Evolutionary conservation across 345 rosid species (phyloP), one percentile per base, ranked within the genome.

Genomic region (Passiflora organensis): DNA sequence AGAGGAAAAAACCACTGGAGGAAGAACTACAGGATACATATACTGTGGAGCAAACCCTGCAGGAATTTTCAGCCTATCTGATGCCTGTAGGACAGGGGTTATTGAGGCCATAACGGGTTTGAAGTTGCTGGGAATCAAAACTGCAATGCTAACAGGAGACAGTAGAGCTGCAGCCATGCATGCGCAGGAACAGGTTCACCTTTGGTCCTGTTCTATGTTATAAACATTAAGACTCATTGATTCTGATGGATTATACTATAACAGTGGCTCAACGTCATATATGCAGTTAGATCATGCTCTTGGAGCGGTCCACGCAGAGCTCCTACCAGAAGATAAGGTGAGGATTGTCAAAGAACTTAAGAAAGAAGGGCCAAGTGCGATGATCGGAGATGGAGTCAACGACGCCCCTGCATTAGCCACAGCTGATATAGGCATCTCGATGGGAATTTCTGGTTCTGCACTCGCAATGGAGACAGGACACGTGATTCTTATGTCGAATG

Each of bases 391-490:
- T 59, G 99, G 96, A 1, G 19, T 93, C 10, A 93, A 93, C 15
- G 99, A 93, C 60, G 95, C 99, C 10, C 99, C 96, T 4, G 96
- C 99, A 23, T 74, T 93, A 57, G 97, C 95, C n/a, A 76, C 80
- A 14, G 89, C 97, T 0, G 86, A 89, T 55, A 80, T 89, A 20
- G 99, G 99, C 6, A 84, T 93, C 16, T 89, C 99, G 0, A 93
- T 85, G 99, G 97, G 99, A 1, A 50, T 93, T 41, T 89, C 97
- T 0, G 94, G 96, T 49, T 93, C 99, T 0, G 89, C 99, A 1
- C 91, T 86, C 13, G 95, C 96, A 25, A 86, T 80, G 14, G 88
- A 93, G 66, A 89, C 97, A 0, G 95, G 91, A 5, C 66, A 93
- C 9, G 61, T 89, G 10, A 78, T 93, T 63, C 79, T 89, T 2